Conservation (phyloP, 2,329 filamentous ascomycete genomes). For the Cadophora gregata region DNA sequence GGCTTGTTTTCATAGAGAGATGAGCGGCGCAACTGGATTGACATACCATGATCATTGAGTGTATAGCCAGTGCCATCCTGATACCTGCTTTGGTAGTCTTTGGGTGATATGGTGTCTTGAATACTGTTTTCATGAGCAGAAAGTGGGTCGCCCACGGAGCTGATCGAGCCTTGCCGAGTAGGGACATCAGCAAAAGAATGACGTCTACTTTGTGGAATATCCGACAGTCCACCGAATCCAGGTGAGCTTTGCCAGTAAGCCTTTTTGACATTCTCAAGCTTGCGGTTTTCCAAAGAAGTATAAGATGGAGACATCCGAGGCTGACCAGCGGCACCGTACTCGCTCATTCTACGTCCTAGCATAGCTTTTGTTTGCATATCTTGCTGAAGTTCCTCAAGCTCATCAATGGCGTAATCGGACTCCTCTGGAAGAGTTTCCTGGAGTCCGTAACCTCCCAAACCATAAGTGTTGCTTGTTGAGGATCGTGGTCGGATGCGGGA, state of each 20-base stretch:
- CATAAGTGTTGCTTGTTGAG: conserved; percentile 59
- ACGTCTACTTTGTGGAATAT: conserved; percentile 74
- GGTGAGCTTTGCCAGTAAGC: conserved; percentile 74
- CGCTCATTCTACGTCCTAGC: conserved; percentile 47
- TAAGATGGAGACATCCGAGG: conserved; percentile 42
- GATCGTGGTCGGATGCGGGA: conserved; percentile 63
- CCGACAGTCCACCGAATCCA: conserved; percentile 66
- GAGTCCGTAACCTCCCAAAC: conserved; percentile 62
- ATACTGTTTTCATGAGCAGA: conserved; percentile 45
- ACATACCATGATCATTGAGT: conserved; percentile 45
- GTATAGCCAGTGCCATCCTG: conserved; percentile 40
- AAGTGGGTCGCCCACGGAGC: conserved; percentile 61
- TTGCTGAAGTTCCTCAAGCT: conserved; percentile 61
- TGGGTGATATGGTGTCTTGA: conserved; percentile 41
- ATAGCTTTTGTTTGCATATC: conserved; percentile 41
- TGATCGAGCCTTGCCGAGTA: conserved; percentile 67
- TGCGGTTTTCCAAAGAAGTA: conserved; percentile 62
- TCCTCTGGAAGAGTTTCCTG: conserved; percentile 67
- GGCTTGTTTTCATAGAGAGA: conserved; percentile 23
- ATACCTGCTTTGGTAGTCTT: conserved; percentile 41
- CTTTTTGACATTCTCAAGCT: conserved; percentile 69
- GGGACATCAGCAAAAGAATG: conserved; percentile 80
- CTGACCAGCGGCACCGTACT: conserved; percentile 42
- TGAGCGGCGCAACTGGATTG: conserved; percentile 6
- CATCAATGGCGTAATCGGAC: conserved; percentile 75